phyloP scores from a whole-genome alignment of 2,329 filamentous ascomycete genomes.

The Calonectria leucothoes region DNA sequence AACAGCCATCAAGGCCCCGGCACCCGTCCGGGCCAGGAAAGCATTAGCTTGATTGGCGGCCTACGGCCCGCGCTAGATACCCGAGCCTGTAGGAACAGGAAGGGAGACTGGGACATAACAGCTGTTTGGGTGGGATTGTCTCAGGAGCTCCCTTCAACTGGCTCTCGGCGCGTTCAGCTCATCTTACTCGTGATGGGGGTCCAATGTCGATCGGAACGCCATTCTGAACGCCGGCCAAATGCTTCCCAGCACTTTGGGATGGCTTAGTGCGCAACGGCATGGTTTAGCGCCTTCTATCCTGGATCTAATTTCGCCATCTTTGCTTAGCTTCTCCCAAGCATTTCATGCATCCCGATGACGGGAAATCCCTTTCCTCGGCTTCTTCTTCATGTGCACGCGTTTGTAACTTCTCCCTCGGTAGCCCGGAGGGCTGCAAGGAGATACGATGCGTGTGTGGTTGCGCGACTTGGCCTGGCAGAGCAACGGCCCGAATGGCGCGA shows the following conservation, averaged over 20 bases:
- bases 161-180: background rate
- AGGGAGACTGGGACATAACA: background rate
- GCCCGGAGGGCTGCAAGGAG: no score
- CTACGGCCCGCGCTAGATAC: background rate
- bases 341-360: background rate
- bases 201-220: background rate
- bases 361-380: background rate
- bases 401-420: no score
- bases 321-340: background rate
- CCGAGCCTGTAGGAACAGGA: background rate
- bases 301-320: background rate
- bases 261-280: background rate
- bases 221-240: background rate
- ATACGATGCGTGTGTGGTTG: background rate
- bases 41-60: background rate
- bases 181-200: background rate
- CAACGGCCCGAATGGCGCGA: background rate
- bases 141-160: background rate
- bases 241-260: background rate
- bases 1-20: background rate
- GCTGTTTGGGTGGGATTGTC: background rate
- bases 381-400: background rate
- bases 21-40: background rate
- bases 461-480: background rate
- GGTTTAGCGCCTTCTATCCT: background rate